Base-by-base conservation (phyloP, 768 basidiomycete genomes). In the Coprinellus aureogranulatus region DNA sequence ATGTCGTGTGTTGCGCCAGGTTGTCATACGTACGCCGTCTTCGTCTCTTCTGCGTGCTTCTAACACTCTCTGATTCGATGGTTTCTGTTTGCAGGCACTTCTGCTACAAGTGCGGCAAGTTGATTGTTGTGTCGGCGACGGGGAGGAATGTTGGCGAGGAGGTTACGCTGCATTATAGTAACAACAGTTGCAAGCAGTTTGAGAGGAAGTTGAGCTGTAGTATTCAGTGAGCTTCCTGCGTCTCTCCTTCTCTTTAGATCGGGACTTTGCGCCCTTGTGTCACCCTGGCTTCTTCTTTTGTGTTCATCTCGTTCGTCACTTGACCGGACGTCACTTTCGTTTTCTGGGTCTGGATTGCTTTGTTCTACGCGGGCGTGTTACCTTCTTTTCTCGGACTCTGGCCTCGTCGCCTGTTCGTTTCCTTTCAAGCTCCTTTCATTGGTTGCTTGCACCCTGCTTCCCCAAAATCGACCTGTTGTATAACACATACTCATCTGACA, bases 61-160 rank as follows among this genome's bases (percentile, higher is more conserved):
- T 20, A 20, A 30, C 48, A 50, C 23, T 12, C 6, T 31, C 8
- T 10, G 8, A 12, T n/a, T n/a, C n/a, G n/a, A n/a, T n/a, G 9
- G 20, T 22, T 23, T 45, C 22, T 30, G 18, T 37, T 25, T 1
- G 48, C 51, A 58, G 57, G 18, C 57, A 58, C 28, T 58, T 58
- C 31, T 58, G 57, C 27, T 58, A 58, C 31, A 58, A 58, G 31
- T 58, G 57, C 37, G 57, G 57, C 18, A 58, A 58, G 44, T 23
- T 47, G 20, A 58, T 58, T 23, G 25, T 58, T 31, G 22, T 34
- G 14, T 58, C 57, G 4, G 57, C 57, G 12, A 58, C 57, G 11
- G 57, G 57, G 16, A n/a, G 57, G 26, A 53, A 53, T 40, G 57
- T 58, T 27, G 57, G 57, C 8, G 57, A 58, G 34, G 57, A 58